Evolutionary conservation across 2,329 filamentous ascomycete genomes (phyloP).

Genomic region (Penicillium sp.): DNA sequence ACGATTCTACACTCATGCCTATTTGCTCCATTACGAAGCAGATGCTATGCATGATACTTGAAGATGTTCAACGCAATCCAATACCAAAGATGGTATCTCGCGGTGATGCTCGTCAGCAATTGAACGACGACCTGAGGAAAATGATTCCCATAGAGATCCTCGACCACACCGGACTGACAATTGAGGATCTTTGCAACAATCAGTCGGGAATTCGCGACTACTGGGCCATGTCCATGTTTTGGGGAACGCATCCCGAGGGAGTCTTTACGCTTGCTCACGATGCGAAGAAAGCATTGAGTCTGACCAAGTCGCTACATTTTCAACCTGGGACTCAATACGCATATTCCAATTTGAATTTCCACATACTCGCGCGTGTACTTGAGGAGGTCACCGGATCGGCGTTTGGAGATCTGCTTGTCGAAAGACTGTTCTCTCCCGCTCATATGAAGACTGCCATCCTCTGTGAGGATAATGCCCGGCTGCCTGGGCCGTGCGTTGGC

Average conservation of each 20-base stretch:
- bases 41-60: neutral
- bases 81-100: neutral
- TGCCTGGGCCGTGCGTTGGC: neutral
- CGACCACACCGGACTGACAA: neutral
- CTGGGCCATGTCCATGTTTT: conserved; percentile 1
- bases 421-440: neutral
- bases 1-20: neutral
- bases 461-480: neutral
- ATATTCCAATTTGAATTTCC: neutral
- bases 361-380: neutral
- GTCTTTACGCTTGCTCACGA: neutral
- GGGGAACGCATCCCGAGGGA: neutral
- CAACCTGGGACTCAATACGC: neutral
- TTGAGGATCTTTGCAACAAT: neutral
- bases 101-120: neutral
- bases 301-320: neutral
- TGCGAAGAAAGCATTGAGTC: neutral
- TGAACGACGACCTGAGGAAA: neutral
- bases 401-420: neutral
- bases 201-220: neutral
- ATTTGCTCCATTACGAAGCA: conserved; percentile 1
- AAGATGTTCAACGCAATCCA: neutral
- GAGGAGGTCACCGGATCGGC: neutral
- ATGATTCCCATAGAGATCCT: neutral
- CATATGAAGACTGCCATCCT: neutral